Percentiles rank a stretch among this genome's conserved stretches.
Conservation (phyloP, 495 filamentous ascomycete species). For the Aspergillus avenaceus region DNA sequence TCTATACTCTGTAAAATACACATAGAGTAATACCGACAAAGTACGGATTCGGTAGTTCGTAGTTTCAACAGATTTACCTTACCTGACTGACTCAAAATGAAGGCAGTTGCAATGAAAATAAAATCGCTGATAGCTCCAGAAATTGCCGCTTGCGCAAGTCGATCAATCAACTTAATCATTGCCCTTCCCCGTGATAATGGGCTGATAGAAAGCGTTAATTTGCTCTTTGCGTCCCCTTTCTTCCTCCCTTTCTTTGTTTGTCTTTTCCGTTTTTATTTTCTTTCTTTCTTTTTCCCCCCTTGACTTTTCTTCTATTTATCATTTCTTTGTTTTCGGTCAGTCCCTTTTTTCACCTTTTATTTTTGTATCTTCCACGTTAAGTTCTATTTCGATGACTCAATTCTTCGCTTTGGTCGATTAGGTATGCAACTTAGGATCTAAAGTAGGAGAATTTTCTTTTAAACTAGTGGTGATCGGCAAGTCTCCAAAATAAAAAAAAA, state of each 20-base stretch:
- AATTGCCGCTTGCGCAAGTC: not conserved
- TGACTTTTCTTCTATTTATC: not conserved
- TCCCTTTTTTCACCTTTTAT: not conserved
- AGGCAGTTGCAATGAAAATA: too few relatives aligned
- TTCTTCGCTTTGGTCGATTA: too few relatives aligned
- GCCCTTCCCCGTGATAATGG: not conserved
- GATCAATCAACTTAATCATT: conserved; percentile 1
- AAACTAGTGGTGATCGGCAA: not conserved
- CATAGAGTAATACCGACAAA: too few relatives aligned
- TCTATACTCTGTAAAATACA: too few relatives aligned
- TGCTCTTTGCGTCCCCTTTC: not conserved
- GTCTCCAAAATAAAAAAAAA: too few relatives aligned
- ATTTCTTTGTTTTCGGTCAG: not conserved
- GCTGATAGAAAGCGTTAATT: not conserved
- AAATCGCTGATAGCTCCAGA: not conserved
- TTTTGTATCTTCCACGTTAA: not conserved
- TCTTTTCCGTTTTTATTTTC: not conserved
- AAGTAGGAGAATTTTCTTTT: not conserved
- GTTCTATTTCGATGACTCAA: too few relatives aligned
- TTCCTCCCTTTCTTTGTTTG: not conserved
- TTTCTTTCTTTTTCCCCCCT: not conserved
- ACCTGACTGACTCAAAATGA: not conserved
- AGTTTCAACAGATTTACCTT: too few relatives aligned
- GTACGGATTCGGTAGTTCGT: too few relatives aligned
- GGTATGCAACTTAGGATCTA: too few relatives aligned